These are phyloP conservation scores for Puccinia novopanici DNA, from an alignment of 1,284 basidiomycete genomes.

Conservation along the genomic window DNA sequence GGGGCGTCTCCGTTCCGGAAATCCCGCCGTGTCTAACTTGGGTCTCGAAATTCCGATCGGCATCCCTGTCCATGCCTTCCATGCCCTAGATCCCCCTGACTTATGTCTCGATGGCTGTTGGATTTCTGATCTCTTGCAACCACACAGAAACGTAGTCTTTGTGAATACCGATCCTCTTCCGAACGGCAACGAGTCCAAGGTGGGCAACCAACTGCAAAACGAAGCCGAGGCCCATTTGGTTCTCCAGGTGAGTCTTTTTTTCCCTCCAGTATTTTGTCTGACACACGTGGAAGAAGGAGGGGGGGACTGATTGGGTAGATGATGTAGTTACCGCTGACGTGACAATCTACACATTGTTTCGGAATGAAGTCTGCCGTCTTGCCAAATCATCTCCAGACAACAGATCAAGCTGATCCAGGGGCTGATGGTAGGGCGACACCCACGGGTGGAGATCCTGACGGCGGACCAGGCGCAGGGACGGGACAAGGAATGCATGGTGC, in stretches of 20 bases:
- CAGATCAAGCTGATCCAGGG: constrained; percentile 86
- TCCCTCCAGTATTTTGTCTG: too few relatives aligned
- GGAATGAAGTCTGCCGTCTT: constrained; percentile 76
- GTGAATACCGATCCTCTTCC: constrained; percentile 83
- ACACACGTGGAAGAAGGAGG: too few relatives aligned
- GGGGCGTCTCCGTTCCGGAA: constrained; percentile 76
- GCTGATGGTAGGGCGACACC: constrained; percentile 62
- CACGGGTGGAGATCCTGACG: constrained; percentile 79
- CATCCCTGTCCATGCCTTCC: neutral
- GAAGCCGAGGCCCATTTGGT: constrained; percentile 70
- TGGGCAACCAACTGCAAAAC: constrained; percentile 87
- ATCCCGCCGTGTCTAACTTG: constrained; percentile 68
- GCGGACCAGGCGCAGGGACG: constrained; percentile 94
- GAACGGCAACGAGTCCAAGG: constrained; percentile 76
- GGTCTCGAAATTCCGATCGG: constrained; percentile 65
- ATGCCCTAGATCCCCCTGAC: neutral
- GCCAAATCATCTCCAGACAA: constrained; percentile 86
- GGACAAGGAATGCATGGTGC: constrained; percentile 91
- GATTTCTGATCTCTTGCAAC: constrained; percentile 67
- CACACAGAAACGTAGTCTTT: constrained; percentile 76
- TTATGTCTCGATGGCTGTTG: constrained; percentile 65
- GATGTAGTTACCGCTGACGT: constrained; percentile 68
- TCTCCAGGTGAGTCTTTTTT: constrained; percentile 39
- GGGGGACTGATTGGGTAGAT: too few relatives aligned
- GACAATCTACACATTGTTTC: too few relatives aligned